phyloP scores from a whole-genome alignment of 352 stramenopile genomes.

The Phytophthora brassicae region DNA sequence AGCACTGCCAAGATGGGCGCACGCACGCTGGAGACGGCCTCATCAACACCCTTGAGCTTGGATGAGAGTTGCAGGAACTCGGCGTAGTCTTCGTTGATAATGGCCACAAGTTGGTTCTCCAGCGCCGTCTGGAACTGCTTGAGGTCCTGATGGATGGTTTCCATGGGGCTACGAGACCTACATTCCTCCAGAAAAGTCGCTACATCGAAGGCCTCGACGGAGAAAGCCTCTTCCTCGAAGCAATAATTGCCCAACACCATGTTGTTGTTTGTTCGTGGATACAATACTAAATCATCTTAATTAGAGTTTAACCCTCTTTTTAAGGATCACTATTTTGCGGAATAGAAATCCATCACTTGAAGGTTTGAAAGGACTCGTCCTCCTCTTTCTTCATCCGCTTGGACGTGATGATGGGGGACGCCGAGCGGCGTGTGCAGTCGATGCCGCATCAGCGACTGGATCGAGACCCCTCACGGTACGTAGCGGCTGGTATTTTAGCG shows the following conservation, averaged over 20 bases:
- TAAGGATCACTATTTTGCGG: constrained; percentile 5
- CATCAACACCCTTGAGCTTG: constrained; percentile 85
- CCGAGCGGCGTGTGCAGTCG: constrained; percentile 43
- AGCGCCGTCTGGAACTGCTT: constrained; percentile 83
- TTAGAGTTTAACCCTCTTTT: background rate
- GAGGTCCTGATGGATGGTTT: constrained; percentile 84
- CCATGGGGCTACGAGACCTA: constrained; percentile 72
- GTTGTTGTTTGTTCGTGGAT: background rate
- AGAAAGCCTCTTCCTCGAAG: constrained; percentile 83
- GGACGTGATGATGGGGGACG: constrained; percentile 18
- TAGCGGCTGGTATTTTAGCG: background rate
- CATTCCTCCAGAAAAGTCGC: constrained; percentile 76
- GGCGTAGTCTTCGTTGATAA: constrained; percentile 90
- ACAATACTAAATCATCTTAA: background rate
- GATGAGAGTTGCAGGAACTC: constrained; percentile 90
- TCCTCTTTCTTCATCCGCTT: background rate
- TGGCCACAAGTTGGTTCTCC: constrained; percentile 88
- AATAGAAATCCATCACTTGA: constrained; percentile 30
- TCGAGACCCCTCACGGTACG: constrained; percentile 52
- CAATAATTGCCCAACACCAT: constrained; percentile 68
- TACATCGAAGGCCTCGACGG: constrained; percentile 72
- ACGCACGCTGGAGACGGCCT: constrained; percentile 79
- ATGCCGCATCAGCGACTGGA: constrained; percentile 52
- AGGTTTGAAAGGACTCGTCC: constrained; percentile 11
- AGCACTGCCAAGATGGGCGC: constrained; percentile 72